phyloP scores from a whole-genome alignment of 2,329 filamentous ascomycete genomes.

The Cladosporium colombiae region DNA sequence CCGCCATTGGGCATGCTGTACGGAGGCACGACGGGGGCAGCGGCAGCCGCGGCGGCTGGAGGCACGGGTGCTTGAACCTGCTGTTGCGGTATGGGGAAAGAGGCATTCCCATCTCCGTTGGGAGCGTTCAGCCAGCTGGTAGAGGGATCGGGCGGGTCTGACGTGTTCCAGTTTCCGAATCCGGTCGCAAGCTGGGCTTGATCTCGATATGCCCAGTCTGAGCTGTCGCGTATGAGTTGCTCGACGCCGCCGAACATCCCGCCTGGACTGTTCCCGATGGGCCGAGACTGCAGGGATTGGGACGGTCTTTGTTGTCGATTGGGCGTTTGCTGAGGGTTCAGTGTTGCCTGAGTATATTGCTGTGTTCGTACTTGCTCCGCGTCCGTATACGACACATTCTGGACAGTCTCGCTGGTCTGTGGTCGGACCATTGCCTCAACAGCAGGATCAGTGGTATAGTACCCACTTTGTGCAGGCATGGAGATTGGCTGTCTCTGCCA shows the following conservation, averaged over 20 bases:
- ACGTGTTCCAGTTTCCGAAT: constrained; percentile 62
- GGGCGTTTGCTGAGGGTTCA: constrained; percentile 21
- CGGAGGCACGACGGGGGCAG: background rate
- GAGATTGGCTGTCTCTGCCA: constrained; percentile 4
- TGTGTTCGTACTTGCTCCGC: constrained; percentile 28
- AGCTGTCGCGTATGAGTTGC: constrained; percentile 61
- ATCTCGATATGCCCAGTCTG: constrained; percentile 63
- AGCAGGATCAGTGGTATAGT: background rate
- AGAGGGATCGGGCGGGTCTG: constrained; percentile 2
- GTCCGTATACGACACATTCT: constrained; percentile 28
- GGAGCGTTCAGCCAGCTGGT: background rate
- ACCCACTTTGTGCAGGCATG: background rate
- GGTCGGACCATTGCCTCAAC: background rate
- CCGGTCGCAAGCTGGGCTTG: constrained; percentile 62
- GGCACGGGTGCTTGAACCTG: background rate
- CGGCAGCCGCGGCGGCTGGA: background rate
- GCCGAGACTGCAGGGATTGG: constrained; percentile 25
- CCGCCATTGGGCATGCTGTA: background rate
- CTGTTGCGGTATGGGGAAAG: constrained; percentile 5
- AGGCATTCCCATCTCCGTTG: background rate
- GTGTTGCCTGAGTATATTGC: constrained; percentile 30
- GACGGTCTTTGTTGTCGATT: constrained; percentile 20
- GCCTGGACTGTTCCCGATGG: constrained; percentile 44
- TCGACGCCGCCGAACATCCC: constrained; percentile 62
- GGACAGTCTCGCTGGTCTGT: constrained; percentile 19